Evolutionary conservation across 169 alveolate genomes (phyloP), one percentile per base, ranked within the genome.

Genomic region (Cryptosporidium muris): DNA sequence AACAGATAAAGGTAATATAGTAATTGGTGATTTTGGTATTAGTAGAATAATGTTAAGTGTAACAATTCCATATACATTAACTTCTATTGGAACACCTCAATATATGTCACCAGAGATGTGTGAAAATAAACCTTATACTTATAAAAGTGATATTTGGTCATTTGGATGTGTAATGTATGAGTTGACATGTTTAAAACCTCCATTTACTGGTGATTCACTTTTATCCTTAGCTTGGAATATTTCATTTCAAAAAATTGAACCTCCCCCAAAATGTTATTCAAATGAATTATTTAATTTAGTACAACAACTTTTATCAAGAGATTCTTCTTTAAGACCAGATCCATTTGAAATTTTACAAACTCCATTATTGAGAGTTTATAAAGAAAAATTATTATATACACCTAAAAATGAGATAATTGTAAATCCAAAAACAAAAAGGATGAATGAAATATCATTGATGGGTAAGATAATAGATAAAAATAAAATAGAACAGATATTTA

Each of bases 151-250:
- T 91, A 94, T 95, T 14, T 96, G 99, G 99, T 94, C 97, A 2
- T 92, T 96, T 16, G 99, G 99, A 6, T 95, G 98, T 74, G 95
- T 96, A 7, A 85, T 96, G 16, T 96, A 93, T 89, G 99, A 96
- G 68, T 90, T 96, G n/a, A 93, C 96, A 56, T 85, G 94, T 14
- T 90, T 94, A 4, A 89, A 90, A 43, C 95, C 92, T 80, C 97
- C 98, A 9, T 96, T 96, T 88, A 80, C 89, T 47, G 96, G 96
- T 16, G 95, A 94, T 81, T 82, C 91, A 16, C 16, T 89, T 2
- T 37, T 74, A 11, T 74, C 85, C 5, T 16, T 74, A n/a, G 85
- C 85, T 37, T 74, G 85, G 85, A 74, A 74, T 36, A 74, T 74
- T 12, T 74, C 85, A 48, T 74, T 74, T 58, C 85, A 74, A 45